Evolutionary conservation across 2,329 filamentous ascomycete genomes (phyloP).

Genomic region (Xylariales sp.): DNA sequence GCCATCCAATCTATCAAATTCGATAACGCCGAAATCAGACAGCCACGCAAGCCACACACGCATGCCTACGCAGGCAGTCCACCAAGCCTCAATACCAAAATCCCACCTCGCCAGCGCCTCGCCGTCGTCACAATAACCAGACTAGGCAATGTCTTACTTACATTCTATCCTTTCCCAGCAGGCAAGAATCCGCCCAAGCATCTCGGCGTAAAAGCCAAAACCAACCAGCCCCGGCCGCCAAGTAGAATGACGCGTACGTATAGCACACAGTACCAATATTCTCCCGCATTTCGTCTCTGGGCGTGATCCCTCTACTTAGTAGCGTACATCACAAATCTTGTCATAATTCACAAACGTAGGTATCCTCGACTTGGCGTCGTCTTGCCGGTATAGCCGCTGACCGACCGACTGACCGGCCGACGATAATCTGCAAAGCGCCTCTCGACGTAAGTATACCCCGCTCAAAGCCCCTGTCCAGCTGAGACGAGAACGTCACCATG

Average conservation of each 20-base stretch:
- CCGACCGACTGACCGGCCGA: not conserved
- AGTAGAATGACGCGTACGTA: constrained; percentile 29
- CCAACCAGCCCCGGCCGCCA: constrained; percentile 20
- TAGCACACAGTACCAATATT: not conserved
- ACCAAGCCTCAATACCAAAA: not conserved
- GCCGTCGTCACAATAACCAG: not conserved
- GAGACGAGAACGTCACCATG: constrained; percentile 3
- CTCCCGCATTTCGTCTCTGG: not conserved
- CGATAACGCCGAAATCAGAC: no score
- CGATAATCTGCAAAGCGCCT: not conserved
- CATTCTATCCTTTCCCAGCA: not conserved
- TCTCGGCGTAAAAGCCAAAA: not conserved
- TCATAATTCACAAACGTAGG: not conserved
- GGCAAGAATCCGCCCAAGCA: not conserved
- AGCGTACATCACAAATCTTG: not conserved
- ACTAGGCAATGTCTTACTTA: not conserved
- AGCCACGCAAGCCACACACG: no score
- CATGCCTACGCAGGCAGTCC: no score
- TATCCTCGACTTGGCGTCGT: no score
- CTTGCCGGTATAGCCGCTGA: not conserved
- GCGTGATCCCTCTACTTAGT: no score
- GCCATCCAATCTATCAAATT: no score
- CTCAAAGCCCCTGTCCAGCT: constrained; percentile 7
- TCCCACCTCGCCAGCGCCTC: not conserved
- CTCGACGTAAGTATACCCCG: not conserved